A percentile compares a stretch with the other conserved stretches of the same genome.
Conservation (phyloP, 1,139 yeast species). For the Debaryomycetaceae sp. region DNA sequence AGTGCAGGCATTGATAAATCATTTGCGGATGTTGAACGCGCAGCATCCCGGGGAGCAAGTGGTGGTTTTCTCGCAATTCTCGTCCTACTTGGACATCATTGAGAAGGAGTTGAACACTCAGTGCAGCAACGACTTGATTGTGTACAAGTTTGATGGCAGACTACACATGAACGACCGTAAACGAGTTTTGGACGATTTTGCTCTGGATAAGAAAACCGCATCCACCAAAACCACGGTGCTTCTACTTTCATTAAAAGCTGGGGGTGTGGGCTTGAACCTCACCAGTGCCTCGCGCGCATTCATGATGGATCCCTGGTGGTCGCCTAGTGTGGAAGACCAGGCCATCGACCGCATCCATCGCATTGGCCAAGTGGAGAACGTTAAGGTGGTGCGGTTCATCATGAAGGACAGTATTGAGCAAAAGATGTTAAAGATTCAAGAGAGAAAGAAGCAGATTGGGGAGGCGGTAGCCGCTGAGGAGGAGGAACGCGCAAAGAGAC, state of each 20-base stretch:
- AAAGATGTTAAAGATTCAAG: slow-evolving; percentile 84
- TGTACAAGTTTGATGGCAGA: slow-evolving; percentile 78
- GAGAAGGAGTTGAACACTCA: slow-evolving; percentile 53
- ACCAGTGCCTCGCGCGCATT: slow-evolving; percentile 84
- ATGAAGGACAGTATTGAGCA: slow-evolving; percentile 86
- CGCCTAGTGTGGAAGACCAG: slow-evolving; percentile 89
- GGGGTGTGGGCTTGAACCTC: slow-evolving; percentile 91
- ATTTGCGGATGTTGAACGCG: slow-evolving; percentile 48
- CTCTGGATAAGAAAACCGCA: slow-evolving; percentile 17
- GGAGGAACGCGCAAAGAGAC: slow-evolving; percentile 64
- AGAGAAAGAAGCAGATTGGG: slow-evolving; percentile 78
- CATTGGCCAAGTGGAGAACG: slow-evolving; percentile 76
- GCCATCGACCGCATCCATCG: slow-evolving; percentile 94
- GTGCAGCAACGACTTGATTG: slow-evolving; percentile 39
- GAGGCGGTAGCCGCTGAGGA: slow-evolving; percentile 81
- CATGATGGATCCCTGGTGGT: slow-evolving; percentile 99
- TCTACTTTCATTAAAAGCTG: slow-evolving; percentile 80
- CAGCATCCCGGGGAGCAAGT: slow-evolving; percentile 65
- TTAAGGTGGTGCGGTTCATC: slow-evolving; percentile 75
- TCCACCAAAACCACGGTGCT: slow-evolving; percentile 47
- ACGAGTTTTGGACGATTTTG: slow-evolving; percentile 34
- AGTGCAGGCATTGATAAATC: slow-evolving; percentile 62
- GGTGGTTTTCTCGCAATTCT: slow-evolving; percentile 89
- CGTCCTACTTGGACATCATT: slow-evolving; percentile 72
- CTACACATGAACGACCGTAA: slow-evolving; percentile 65